Conservation (phyloP, 2,329 filamentous ascomycete genomes). For the Aotearoamyces nothofagi region DNA sequence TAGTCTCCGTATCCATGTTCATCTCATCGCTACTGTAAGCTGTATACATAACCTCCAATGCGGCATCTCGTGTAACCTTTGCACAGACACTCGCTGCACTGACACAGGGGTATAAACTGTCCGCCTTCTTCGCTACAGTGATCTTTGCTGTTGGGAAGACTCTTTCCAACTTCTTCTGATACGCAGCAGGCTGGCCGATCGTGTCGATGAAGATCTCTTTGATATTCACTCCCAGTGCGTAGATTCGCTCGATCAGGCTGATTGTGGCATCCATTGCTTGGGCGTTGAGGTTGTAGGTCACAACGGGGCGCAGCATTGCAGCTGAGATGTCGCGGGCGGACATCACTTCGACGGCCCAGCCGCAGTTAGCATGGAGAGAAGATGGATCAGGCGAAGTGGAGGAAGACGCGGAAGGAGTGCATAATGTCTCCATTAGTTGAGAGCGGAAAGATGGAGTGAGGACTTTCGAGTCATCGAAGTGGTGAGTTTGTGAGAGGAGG, state of each 20-base stretch:
- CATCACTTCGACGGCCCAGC: constrained; percentile 71
- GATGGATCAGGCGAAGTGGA: constrained; percentile 14
- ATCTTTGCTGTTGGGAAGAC: constrained; percentile 67
- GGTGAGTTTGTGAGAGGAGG: constrained; percentile 63
- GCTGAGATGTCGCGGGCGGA: constrained; percentile 41
- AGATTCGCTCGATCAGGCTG: constrained; percentile 61
- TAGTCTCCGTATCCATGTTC: constrained; percentile 20
- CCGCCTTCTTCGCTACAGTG: constrained; percentile 80
- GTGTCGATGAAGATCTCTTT: constrained; percentile 91
- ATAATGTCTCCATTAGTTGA: constrained; percentile 53
- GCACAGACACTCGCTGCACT: constrained; percentile 89
- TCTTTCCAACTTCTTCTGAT: constrained; percentile 72
- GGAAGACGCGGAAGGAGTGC: constrained; percentile 35
- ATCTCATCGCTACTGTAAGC: constrained; percentile 22
- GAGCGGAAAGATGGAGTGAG: constrained; percentile 70
- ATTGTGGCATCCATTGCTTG: constrained; percentile 92
- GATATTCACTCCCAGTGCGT: constrained; percentile 66
- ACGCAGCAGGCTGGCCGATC: constrained; percentile 66
- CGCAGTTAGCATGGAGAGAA: constrained; percentile 48
- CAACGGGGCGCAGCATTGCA: constrained; percentile 23
- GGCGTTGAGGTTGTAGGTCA: constrained; percentile 78
- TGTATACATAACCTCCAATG: constrained; percentile 65
- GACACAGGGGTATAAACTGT: constrained; percentile 82
- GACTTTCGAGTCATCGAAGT: constrained; percentile 92
- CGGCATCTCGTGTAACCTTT: constrained; percentile 88